Base-by-base conservation (phyloP, 2,329 filamentous ascomycete genomes). In the Fusarium devonianum region DNA sequence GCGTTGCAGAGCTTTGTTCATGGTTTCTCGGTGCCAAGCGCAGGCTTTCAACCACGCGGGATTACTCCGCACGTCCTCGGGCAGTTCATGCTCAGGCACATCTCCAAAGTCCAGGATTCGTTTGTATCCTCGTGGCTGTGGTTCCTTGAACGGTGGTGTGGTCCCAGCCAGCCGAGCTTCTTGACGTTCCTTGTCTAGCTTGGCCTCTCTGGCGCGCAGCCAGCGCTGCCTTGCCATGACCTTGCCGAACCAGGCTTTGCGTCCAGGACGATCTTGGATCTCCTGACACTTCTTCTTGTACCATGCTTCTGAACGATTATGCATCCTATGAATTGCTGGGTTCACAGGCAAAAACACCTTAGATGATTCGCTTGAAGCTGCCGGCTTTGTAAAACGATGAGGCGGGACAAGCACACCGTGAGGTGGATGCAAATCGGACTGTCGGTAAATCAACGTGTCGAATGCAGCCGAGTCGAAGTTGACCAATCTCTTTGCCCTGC, bases 201-300 rank as follows among this genome's bases (percentile, higher is more conserved):
- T 49, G 17, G 51, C 47, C 40, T 67, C 57, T 33, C 58, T 60
- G 7, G 55, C 49, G 6, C 53, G 65, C 36, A 70, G 56, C 53
- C 68, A 70, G 19, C 63, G 71, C 53, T 74, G 63, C 9, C 77
- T 72, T 35, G 71, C 63, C 0, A 69, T 64, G 0, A 73, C 75
- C 49, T 73, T 75, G 14, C 81, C 80, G 35, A 81, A 78, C 56
- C 78, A 78, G 5, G 65, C 68, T 56, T 85, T 85, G 13, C 78
- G 73, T 3, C 70, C 71, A 4, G 75, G 76, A 2, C 82, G 77
- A 2, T 65, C 65, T 28, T 68, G 60, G 21, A 85, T 83, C 48
- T 85, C 81, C 1, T 65, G 60, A 23, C 75, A 70, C 51, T 84
- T 85, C 12, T 67, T 64, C 11, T 60, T 64, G 38, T 75, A 69